Conservation (phyloP, 2,329 filamentous ascomycete species). For the Fusarium luffae region DNA sequence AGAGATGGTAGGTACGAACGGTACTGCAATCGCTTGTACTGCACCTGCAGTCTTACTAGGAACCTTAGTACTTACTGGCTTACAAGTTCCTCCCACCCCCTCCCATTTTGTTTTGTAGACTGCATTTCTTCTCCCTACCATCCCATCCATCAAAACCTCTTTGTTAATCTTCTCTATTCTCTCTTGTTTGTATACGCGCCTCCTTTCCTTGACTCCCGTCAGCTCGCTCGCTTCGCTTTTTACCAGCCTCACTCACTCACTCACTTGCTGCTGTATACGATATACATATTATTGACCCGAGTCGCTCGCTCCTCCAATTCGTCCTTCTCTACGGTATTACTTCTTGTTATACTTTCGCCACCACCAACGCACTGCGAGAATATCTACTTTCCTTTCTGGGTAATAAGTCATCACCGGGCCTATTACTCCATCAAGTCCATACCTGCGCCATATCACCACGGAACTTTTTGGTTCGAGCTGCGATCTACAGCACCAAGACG, state of each 20-base stretch:
- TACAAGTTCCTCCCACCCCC: slow-evolving; percentile 39
- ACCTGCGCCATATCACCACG: slow-evolving; percentile 25
- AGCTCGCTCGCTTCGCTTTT: slow-evolving; percentile 20
- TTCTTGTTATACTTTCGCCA: slow-evolving; percentile 12
- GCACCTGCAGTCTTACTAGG: slow-evolving; percentile 17
- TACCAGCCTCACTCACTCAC: not conserved
- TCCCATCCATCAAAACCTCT: slow-evolving; percentile 14
- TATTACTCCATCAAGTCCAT: slow-evolving; percentile 22
- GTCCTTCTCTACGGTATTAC: not conserved
- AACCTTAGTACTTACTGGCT: slow-evolving; percentile 15
- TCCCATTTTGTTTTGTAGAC: slow-evolving; percentile 19
- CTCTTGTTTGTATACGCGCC: slow-evolving; percentile 21
- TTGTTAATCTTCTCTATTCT: slow-evolving; percentile 16
- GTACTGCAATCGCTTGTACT: slow-evolving; percentile 12
- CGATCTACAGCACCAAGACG: slow-evolving; percentile 28
- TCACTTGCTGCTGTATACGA: not conserved
- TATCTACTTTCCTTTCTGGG: slow-evolving; percentile 33
- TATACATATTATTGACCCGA: slow-evolving; percentile 23
- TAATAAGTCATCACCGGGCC: slow-evolving; percentile 22
- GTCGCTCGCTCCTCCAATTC: slow-evolving; percentile 16
- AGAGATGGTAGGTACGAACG: slow-evolving; percentile 1
- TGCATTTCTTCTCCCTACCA: slow-evolving; percentile 2
- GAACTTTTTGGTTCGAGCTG: slow-evolving; percentile 28
- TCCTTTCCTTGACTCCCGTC: slow-evolving; percentile 16
- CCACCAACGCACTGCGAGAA: slow-evolving; percentile 8